These are phyloP conservation scores for Saccharum hybrid DNA, from an alignment of 202 grass and related monocot species.

Conservation along the genomic window DNA sequence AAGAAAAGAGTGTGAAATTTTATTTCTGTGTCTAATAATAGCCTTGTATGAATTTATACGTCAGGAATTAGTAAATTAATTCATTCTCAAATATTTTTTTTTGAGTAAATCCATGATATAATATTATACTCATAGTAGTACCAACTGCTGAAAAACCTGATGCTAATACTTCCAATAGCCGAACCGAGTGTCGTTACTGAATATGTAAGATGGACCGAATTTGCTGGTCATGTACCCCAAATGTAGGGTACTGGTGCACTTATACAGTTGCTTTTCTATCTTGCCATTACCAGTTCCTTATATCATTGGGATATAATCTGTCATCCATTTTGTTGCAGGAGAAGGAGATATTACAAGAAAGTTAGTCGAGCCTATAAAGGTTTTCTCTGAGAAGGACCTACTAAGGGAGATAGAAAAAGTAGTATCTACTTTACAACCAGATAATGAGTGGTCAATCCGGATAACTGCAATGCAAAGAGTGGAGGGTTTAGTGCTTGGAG, in stretches of 20 bases:
- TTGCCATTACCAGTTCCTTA: background rate
- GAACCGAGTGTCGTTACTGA: background rate
- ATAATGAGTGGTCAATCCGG: constrained; percentile 85
- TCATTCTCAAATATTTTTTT: background rate
- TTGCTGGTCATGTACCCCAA: background rate
- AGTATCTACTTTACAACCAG: constrained; percentile 60
- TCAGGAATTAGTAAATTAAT: background rate
- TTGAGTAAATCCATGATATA: background rate
- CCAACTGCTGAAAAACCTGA: background rate
- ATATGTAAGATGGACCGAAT: background rate
- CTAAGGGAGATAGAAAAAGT: constrained; percentile 73
- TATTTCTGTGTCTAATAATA: too few species aligned
- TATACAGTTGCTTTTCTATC: constrained; percentile 13
- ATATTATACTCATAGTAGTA: background rate
- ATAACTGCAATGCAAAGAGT: constrained; percentile 90
- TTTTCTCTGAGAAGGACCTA: constrained; percentile 91
- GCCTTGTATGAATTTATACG: background rate
- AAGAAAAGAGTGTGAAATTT: too few species aligned
- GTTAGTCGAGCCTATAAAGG: constrained; percentile 65
- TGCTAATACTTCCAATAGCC: background rate
- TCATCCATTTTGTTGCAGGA: constrained; percentile 50
- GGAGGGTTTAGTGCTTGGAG: constrained; percentile 90
- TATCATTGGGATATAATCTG: constrained; percentile 32
- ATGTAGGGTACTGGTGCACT: background rate
- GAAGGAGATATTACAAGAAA: constrained; percentile 66